Evolutionary conservation across 2,329 filamentous ascomycete species (phyloP), one percentile per base, ranked within the genome.

Genomic region (Aspergillus hiratsukae): DNA sequence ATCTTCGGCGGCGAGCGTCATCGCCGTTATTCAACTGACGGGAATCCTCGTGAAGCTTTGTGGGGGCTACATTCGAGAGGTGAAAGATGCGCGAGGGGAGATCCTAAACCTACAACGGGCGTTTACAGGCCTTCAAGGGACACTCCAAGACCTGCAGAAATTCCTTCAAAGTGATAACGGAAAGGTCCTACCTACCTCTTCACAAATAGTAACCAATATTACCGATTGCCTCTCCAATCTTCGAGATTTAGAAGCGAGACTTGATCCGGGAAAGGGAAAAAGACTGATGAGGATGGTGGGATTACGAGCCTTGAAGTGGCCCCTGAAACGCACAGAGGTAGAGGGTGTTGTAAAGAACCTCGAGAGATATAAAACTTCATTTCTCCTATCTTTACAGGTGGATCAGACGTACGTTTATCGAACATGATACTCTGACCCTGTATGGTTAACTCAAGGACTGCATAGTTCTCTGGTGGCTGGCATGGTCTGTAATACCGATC

Each of bases 281-380:
- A 48, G 8, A 40, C n/a, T 51, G 7, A 66, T 66, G 63, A 66
- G 57, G 1, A 65, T 55, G 55, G 35, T 64, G 37, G 65, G 62
- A 48, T 21, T 67, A 25, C 63, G 68, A 53, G 62, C 66, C 19
- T 58, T 70, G 19, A 70, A 66, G 43, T 72, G 69, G 68, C 68
- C 69, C 3, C 58, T 72, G 35, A 61, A 66, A 35, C 61, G 61
- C 35, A 41, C 48, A 19, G 65, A 70, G 40, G 58, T 72, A 8
- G 63, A 66, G 6, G 48, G 58, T 6, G 25, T 58, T 21, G 53
- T 64, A 6, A 23, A 49, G 8, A 56, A 59, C 5, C 49, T 71
- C 3, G 62, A 68, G 49, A 58, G 59, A 56, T 63, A 66, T 49
- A 67, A 66, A 49, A 49, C 60, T 9, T 62, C 52, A 11, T 66